Conservation (phyloP, 805 yeast genomes). For the Komagataella kurtzmanii region DNA sequence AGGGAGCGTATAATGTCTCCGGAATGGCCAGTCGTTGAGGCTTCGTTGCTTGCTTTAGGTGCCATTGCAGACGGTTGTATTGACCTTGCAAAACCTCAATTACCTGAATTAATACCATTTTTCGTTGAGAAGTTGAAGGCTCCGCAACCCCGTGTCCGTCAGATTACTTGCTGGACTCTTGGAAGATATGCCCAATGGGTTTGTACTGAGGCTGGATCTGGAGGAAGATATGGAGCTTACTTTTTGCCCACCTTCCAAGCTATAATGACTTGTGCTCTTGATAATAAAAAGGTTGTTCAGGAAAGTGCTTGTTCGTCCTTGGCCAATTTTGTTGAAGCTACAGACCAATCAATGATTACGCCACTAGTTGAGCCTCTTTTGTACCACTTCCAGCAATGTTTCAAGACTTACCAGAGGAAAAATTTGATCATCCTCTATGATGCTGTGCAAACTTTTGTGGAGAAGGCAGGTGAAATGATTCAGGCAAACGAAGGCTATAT, state of each 20-base stretch:
- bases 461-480: conserved; percentile 49
- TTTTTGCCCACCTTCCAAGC: conserved; percentile 70
- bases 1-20: conserved; percentile 54
- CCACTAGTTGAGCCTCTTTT: conserved; percentile 57
- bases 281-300: conserved; percentile 85
- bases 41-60: conserved; percentile 88
- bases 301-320: conserved; percentile 86
- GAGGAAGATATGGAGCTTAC: conserved; percentile 51
- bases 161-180: conserved; percentile 91
- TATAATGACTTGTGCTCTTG: conserved; percentile 63
- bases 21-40: conserved; percentile 87
- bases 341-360: conserved; percentile 48
- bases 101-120: conserved; percentile 76
- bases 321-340: conserved; percentile 68
- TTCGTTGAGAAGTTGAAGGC: conserved; percentile 71
- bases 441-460: conserved; percentile 82
- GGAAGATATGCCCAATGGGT: conserved; percentile 82
- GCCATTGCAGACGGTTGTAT: conserved; percentile 87
- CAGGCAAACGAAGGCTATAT: conserved; percentile 41
- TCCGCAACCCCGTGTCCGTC: conserved; percentile 72
- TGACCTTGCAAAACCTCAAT: conserved; percentile 51
- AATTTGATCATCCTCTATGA: conserved; percentile 78
- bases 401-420: conserved; percentile 65
- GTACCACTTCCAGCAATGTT: conserved; percentile 60
- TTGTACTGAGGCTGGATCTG: conserved; percentile 47